Conservation (phyloP, 768 basidiomycete genomes). For the Hygrocybe punicea region DNA sequence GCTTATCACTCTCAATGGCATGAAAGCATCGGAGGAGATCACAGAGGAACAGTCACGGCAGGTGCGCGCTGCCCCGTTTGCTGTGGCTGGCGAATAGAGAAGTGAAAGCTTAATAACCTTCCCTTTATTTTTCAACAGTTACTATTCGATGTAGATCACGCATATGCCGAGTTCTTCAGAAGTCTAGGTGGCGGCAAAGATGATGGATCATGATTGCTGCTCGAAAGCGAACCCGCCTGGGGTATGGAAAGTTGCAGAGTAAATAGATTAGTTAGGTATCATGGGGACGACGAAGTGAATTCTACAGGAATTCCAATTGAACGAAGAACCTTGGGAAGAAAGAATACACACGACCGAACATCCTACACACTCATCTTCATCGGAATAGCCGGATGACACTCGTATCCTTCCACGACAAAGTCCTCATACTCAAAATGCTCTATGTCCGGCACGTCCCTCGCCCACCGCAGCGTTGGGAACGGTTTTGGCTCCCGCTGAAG, state of each 20-base stretch:
- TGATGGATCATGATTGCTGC: conserved; percentile 17
- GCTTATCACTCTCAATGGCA: conserved; percentile 93
- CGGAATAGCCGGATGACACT: conserved; percentile 71
- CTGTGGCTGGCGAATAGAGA: background rate
- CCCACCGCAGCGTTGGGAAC: conserved; percentile 76
- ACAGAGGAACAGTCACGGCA: conserved; percentile 93
- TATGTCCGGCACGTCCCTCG: conserved; percentile 82
- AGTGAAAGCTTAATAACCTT: too few relatives aligned
- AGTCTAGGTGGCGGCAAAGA: conserved; percentile 54
- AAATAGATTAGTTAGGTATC: too few relatives aligned
- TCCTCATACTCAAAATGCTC: conserved; percentile 95
- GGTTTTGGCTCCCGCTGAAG: conserved; percentile 71
- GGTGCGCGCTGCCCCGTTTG: conserved; percentile 39
- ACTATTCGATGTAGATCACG: conserved; percentile 94
- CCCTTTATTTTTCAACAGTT: conserved; percentile 46
- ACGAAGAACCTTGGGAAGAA: too few relatives aligned
- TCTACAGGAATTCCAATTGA: too few relatives aligned
- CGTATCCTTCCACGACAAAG: conserved; percentile 77
- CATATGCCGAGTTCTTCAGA: conserved; percentile 90
- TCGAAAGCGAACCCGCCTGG: too few relatives aligned
- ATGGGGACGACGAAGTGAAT: too few relatives aligned
- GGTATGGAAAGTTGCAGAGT: too few relatives aligned
- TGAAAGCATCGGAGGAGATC: conserved; percentile 96
- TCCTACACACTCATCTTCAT: conserved; percentile 94
- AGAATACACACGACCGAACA: too few relatives aligned